Percentiles rank a stretch among this genome's conserved stretches.
These are phyloP conservation scores for Fusarium lyarnte DNA, from an alignment of 2,329 filamentous ascomycete genomes.

Conservation along the genomic window DNA sequence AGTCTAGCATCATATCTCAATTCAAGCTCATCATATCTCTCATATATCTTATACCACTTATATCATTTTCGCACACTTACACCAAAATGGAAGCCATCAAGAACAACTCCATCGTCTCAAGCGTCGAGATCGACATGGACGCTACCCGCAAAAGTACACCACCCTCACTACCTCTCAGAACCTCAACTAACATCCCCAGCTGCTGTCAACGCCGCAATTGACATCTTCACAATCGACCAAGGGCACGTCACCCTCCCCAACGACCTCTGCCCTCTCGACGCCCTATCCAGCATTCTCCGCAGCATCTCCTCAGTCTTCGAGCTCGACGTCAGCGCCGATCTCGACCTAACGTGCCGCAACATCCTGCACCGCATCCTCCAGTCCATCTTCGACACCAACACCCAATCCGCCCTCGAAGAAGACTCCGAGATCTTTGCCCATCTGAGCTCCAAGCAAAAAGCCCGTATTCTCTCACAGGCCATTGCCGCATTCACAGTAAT, in stretches of 20 bases:
- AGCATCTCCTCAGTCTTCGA: conserved; percentile 38
- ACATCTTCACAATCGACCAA: conserved; percentile 37
- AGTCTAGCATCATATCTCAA: conserved; percentile 2
- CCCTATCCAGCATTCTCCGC: conserved; percentile 35
- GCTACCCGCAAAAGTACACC: conserved; percentile 25
- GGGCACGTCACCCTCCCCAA: conserved; percentile 37
- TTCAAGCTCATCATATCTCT: not conserved
- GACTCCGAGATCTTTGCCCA: conserved; percentile 42
- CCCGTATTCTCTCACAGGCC: conserved; percentile 40
- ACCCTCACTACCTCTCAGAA: not conserved
- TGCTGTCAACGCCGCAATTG: conserved; percentile 36
- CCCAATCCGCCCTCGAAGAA: conserved; percentile 39
- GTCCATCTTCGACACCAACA: conserved; percentile 43
- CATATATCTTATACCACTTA: not conserved
- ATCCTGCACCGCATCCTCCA: conserved; percentile 43
- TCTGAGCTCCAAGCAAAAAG: conserved; percentile 37
- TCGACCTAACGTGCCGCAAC: conserved; percentile 39
- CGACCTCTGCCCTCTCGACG: conserved; percentile 39
- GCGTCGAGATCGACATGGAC: conserved; percentile 29
- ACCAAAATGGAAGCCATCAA: conserved; percentile 37
- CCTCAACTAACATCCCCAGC: conserved; percentile 30
- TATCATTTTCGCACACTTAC: conserved; percentile 1
- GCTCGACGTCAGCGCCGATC: conserved; percentile 35
- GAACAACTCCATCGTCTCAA: conserved; percentile 31
- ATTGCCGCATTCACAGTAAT: conserved; percentile 39